Conservation (phyloP, 2,329 filamentous ascomycete genomes). For the Monilinia vaccinii-corymbosi region DNA sequence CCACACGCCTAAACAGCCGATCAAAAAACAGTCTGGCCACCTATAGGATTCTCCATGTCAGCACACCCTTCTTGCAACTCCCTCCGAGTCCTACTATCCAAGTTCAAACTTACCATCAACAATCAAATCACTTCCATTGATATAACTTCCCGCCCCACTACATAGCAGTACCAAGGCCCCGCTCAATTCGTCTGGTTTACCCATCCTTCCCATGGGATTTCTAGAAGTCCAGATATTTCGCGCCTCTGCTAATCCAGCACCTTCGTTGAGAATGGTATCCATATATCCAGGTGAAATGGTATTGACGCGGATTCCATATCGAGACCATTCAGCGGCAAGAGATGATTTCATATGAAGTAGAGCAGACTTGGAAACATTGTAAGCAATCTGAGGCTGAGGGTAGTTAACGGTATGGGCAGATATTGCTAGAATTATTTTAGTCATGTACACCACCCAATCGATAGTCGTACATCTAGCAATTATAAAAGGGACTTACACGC, state of each 20-base stretch:
- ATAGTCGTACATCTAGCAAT: too few species aligned
- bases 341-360: conserved; percentile 53
- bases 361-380: conserved; percentile 65
- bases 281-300: conserved; percentile 66
- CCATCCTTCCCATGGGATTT: conserved; percentile 59
- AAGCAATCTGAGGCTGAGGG: conserved; percentile 56
- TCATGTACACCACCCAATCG: neutral
- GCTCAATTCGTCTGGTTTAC: conserved; percentile 51
- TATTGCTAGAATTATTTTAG: conserved; percentile 45
- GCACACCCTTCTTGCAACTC: neutral
- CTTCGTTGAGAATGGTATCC: conserved; percentile 53
- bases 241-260: conserved; percentile 45
- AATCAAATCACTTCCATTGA: conserved; percentile 37
- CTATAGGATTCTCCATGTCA: neutral
- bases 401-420: conserved; percentile 50
- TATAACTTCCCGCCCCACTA: conserved; percentile 53
- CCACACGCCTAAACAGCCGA: too few species aligned
- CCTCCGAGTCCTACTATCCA: too few species aligned
- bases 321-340: conserved; percentile 65
- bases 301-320: conserved; percentile 62
- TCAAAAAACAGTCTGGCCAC: conserved; percentile 1
- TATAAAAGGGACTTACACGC: conserved; percentile 33
- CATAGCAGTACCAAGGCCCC: conserved; percentile 52
- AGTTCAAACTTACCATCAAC: conserved; percentile 2
- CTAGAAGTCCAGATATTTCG: conserved; percentile 46